Evolutionary conservation across 2,329 filamentous ascomycete species (phyloP).

Genomic region (Fusarium subtropicale): DNA sequence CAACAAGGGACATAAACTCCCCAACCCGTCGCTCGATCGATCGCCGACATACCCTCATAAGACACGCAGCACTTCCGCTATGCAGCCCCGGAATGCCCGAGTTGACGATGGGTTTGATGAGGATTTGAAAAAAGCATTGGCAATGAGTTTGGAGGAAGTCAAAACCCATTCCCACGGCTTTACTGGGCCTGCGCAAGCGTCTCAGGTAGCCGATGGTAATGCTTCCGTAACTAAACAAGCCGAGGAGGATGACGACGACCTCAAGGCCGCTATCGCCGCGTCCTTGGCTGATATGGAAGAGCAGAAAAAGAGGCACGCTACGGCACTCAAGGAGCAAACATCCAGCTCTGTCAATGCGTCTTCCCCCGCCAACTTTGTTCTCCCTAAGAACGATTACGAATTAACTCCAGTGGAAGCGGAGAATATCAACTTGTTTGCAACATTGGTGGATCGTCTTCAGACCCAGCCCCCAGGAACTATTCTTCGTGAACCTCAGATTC

Average conservation of each 20-base stretch:
- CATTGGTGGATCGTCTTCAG: conserved; percentile 91
- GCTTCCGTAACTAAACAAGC: conserved; percentile 58
- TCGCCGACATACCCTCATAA: conserved; percentile 67
- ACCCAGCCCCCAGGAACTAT: conserved; percentile 97
- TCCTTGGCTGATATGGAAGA: conserved; percentile 98
- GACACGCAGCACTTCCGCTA: conserved; percentile 72
- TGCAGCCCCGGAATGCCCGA: conserved; percentile 91
- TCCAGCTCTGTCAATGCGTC: conserved; percentile 54
- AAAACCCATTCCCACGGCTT: conserved; percentile 81
- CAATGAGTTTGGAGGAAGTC: conserved; percentile 97
- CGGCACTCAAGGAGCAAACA: conserved; percentile 83
- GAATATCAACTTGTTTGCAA: conserved; percentile 96
- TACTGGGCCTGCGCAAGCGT: conserved; percentile 66
- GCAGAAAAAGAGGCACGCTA: conserved; percentile 91
- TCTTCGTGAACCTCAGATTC: conserved; percentile 95
- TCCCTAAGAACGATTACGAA: conserved; percentile 93
- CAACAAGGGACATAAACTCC: conserved; percentile 67
- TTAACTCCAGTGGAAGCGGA: conserved; percentile 93
- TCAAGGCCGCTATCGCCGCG: conserved; percentile 94
- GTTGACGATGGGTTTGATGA: conserved; percentile 94
- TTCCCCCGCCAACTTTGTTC: conserved; percentile 62
- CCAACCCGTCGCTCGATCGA: conserved; percentile 60
- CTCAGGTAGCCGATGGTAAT: conserved; percentile 53
- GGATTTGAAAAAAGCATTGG: conserved; percentile 89
- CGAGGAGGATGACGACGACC: conserved; percentile 91